Percentiles rank a stretch among this genome's conserved stretches.
Conservation (phyloP, 352 stramenopile genomes). For the Saprolegnia diclina region DNA sequence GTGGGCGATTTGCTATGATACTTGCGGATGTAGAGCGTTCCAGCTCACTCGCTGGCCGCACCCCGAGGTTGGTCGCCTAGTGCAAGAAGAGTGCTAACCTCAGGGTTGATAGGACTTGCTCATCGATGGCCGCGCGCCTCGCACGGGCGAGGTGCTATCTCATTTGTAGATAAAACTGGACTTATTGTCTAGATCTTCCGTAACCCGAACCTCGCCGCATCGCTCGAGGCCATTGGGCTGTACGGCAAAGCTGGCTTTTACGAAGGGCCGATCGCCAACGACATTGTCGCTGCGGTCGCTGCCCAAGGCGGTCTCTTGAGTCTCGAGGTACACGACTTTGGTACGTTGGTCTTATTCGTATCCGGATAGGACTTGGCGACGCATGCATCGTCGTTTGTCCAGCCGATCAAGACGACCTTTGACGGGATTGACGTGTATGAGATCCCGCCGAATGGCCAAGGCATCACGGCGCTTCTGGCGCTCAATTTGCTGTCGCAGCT, state of each 20-base stretch:
- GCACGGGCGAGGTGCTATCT: constrained; percentile 41
- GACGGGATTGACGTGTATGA: constrained; percentile 87
- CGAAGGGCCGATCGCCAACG: constrained; percentile 71
- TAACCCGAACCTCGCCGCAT: constrained; percentile 82
- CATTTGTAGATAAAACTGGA: neutral
- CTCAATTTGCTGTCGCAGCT: constrained; percentile 87
- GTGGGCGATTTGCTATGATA: neutral
- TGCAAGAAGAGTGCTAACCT: neutral
- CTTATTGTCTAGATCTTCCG: constrained; percentile 46
- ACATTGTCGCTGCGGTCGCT: constrained; percentile 80
- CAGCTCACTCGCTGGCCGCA: constrained; percentile 58
- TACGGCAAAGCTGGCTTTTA: constrained; percentile 87
- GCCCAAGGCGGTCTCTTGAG: constrained; percentile 62
- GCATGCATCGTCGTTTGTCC: constrained; percentile 86
- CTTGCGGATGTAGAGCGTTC: neutral
- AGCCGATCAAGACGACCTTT: constrained; percentile 88
- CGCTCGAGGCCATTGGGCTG: constrained; percentile 78
- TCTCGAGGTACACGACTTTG: constrained; percentile 30
- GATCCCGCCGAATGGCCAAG: constrained; percentile 93
- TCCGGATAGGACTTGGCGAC: constrained; percentile 69
- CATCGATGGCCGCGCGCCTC: constrained; percentile 44
- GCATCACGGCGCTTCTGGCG: constrained; percentile 93
- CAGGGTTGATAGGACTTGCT: constrained; percentile 39
- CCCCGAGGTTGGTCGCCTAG: constrained; percentile 27
- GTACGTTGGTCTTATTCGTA: neutral